Conservation (phyloP, 345 rosid genomes). For the Populus simonii region DNA sequence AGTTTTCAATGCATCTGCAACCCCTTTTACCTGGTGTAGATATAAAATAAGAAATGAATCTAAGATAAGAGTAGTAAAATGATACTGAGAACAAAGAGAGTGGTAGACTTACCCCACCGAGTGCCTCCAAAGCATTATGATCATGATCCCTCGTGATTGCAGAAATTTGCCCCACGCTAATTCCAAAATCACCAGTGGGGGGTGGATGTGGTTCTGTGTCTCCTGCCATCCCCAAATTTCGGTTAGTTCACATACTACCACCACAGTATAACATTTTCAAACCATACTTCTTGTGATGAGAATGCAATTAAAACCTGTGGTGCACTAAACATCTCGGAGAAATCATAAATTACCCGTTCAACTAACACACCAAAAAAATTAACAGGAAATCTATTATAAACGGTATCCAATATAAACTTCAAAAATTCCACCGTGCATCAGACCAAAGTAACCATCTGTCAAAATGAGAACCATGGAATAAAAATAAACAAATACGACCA, state of each 20-base stretch:
- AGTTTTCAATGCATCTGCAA: constrained; percentile 58
- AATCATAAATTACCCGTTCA: neutral
- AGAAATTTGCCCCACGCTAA: constrained; percentile 71
- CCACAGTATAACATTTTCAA: neutral
- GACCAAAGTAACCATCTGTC: neutral
- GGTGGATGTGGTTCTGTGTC: constrained; percentile 26
- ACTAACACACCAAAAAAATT: neutral
- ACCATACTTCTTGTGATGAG: neutral
- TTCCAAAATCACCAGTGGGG: constrained; percentile 54
- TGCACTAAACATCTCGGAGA: neutral
- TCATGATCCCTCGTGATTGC: constrained; percentile 76
- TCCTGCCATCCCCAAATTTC: constrained; percentile 22
- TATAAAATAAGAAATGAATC: constrained; percentile 15
- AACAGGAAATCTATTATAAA: neutral
- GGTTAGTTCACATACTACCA: neutral
- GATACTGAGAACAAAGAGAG: neutral
- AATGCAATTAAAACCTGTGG: neutral
- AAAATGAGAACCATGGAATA: neutral
- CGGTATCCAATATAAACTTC: neutral
- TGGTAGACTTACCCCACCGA: constrained; percentile 61
- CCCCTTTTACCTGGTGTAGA: constrained; percentile 60
- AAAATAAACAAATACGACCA: neutral
- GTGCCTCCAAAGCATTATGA: constrained; percentile 48
- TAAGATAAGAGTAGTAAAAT: neutral
- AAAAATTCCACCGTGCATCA: neutral